A percentile compares a stretch with the other conserved stretches of the same genome.
phyloP scores from a whole-genome alignment of 768 basidiomycete species.

The Russula olivacea region DNA sequence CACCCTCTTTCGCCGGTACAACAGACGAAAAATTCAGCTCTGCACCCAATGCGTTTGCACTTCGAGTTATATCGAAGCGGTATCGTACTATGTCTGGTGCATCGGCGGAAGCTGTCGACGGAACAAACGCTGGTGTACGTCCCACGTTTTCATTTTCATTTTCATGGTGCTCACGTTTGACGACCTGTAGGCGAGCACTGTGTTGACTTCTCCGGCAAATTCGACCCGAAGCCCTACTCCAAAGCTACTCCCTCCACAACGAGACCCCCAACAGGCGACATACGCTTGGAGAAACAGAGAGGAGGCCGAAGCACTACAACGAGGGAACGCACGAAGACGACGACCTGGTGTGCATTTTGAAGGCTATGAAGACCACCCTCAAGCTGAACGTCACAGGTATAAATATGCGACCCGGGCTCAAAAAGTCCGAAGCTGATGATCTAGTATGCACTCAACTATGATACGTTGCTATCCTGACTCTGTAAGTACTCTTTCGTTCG shows the following conservation, averaged over 20 bases:
- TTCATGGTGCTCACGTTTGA: slow-evolving; percentile 3
- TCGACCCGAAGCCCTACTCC: slow-evolving; percentile 60
- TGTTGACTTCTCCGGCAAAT: slow-evolving; percentile 67
- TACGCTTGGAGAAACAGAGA: slow-evolving; percentile 66
- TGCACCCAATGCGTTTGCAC: slow-evolving; percentile 48
- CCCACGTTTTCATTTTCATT: slow-evolving; percentile 6
- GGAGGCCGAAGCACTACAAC: slow-evolving; percentile 44
- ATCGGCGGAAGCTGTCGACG: slow-evolving; percentile 73
- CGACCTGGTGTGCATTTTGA: slow-evolving; percentile 36
- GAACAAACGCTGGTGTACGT: slow-evolving; percentile 58
- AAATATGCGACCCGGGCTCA: slow-evolving; percentile 21
- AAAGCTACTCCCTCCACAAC: slow-evolving; percentile 49
- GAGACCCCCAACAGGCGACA: slow-evolving; percentile 60
- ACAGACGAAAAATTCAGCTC: slow-evolving; percentile 31
- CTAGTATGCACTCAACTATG: slow-evolving; percentile 1
- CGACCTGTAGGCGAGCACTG: slow-evolving; percentile 52
- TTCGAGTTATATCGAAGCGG: slow-evolving; percentile 56
- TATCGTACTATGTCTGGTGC: slow-evolving; percentile 65
- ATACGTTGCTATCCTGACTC: not conserved
- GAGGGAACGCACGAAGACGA: slow-evolving; percentile 30
- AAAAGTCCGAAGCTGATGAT: slow-evolving; percentile 6
- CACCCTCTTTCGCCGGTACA: slow-evolving; percentile 1
- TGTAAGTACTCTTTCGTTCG: not conserved
- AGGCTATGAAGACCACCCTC: slow-evolving; percentile 28
- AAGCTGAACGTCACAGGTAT: slow-evolving; percentile 21